A percentile compares a stretch with the other conserved stretches of the same genome.
Evolutionary conservation across 306 rosid species (phyloP).

Genomic region (Mimosa pudica): DNA sequence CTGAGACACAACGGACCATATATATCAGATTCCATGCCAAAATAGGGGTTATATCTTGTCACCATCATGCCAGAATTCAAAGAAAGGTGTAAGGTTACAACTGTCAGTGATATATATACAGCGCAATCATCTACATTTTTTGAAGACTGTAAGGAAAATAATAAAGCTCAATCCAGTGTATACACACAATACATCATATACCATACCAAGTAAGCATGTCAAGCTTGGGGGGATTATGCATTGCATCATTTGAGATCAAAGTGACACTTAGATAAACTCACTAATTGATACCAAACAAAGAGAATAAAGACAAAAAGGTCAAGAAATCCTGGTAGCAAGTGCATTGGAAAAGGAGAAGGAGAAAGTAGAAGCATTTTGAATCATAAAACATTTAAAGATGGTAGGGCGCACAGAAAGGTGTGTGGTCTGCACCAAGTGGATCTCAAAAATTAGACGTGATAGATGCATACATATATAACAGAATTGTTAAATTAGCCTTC

Average conservation of each 20-base stretch:
- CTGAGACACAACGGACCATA: slow-evolving; percentile 32
- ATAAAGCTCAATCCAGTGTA: slow-evolving; percentile 18
- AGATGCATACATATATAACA: background rate
- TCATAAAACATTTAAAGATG: background rate
- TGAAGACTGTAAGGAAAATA: slow-evolving; percentile 21
- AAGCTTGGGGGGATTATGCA: no score
- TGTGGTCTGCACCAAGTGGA: background rate
- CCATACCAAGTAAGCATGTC: no score
- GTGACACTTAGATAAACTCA: slow-evolving; percentile 4
- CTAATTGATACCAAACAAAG: slow-evolving; percentile 13
- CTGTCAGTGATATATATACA: slow-evolving; percentile 30
- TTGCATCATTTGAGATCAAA: background rate
- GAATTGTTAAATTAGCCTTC: background rate
- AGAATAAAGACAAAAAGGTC: slow-evolving; percentile 19
- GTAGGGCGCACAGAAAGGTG: background rate
- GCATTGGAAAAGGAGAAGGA: slow-evolving; percentile 4
- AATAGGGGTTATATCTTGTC: slow-evolving; percentile 44
- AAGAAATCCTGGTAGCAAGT: background rate
- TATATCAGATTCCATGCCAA: slow-evolving; percentile 42
- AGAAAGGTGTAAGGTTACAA: slow-evolving; percentile 41
- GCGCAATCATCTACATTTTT: slow-evolving; percentile 29
- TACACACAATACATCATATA: background rate
- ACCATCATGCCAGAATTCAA: slow-evolving; percentile 37
- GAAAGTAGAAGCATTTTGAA: slow-evolving; percentile 30
- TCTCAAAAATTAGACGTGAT: slow-evolving; percentile 8